Evolutionary conservation across 768 basidiomycete species (phyloP).

Genomic region (Boletus rubroflammeus): DNA sequence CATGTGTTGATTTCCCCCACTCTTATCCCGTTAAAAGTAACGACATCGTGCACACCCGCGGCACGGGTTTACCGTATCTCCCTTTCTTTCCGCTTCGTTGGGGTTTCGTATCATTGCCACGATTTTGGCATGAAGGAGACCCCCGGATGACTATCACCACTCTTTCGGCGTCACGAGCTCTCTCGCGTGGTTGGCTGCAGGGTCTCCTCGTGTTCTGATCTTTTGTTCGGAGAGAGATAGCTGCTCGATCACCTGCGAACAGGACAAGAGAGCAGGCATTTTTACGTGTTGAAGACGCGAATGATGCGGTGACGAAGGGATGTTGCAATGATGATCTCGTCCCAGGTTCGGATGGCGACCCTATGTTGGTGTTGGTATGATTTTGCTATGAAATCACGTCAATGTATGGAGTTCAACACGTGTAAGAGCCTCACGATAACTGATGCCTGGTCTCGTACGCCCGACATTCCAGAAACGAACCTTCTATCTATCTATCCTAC

Average conservation of each 20-base stretch:
- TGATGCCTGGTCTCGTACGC: background rate
- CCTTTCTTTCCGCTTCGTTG: background rate
- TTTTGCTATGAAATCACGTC: constrained; percentile 13
- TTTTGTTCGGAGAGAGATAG: constrained; percentile 5
- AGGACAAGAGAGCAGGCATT: background rate
- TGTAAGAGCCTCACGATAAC: constrained; percentile 11
- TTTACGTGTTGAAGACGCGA: constrained; percentile 18
- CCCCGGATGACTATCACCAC: constrained; percentile 11
- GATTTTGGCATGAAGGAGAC: background rate
- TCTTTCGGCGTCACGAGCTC: constrained; percentile 19
- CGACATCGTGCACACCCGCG: constrained; percentile 1
- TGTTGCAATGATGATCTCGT: background rate
- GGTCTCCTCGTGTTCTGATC: constrained; percentile 23
- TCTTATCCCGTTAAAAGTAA: constrained; percentile 10
- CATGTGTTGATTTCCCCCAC: constrained; percentile 13
- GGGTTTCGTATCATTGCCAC: background rate
- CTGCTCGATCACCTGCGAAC: constrained; percentile 3
- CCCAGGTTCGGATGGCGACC: background rate
- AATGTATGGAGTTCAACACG: constrained; percentile 14
- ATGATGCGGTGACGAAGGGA: background rate
- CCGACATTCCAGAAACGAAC: constrained; percentile 5
- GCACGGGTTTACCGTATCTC: constrained; percentile 3
- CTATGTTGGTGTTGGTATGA: background rate
- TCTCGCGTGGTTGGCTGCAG: constrained; percentile 25
- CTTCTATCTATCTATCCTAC: constrained; percentile 19